Evolutionary conservation across 148 eudicot genomes (phyloP), one percentile per base, ranked within the genome.

Genomic region (Persicaria maculosa): DNA sequence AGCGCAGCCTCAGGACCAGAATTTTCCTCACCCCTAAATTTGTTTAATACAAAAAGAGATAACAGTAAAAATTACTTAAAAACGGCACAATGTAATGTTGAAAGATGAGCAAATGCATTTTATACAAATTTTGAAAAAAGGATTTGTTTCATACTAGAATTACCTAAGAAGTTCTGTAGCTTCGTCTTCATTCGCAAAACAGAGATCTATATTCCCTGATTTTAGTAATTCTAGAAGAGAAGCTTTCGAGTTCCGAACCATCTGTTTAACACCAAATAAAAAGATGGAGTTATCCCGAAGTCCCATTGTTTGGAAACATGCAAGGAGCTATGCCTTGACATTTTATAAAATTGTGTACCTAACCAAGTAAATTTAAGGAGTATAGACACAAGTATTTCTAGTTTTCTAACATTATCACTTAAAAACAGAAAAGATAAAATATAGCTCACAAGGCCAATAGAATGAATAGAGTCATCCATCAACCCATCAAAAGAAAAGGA

Each of bases 141-240:
- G 47, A 65, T 12, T 43, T 25, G 46, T 8, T 43, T 65, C 45
- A 4, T n/a, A 48, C 15, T 40, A 14, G 12, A 45, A 31, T 77
- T 75, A 90, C 97, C 99, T 90, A 80, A 90, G 71, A 65, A 95
- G 90, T 81, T 95, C 99, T 61, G 73, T 62, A 12, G 99, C 99
- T 84, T 95, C 99, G 74, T 95, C 99, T 85, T 95, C 99, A 74
- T 95, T 95, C 76, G 99, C 99, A 84, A 92, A 95, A 85, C 99
- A 95, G 76, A 95, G 92, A 78, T 95, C 99, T 46, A 95, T 87
- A 71, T 83, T 81, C 71, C 97, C 91, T 4, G 99, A 90, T 79
- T 95, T 84, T 5, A 95, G 88, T 77, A 95, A 74, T 75, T 88
- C 79, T 58, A 89, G 74, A 74, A 95, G 90, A 76, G 94, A 89